Percentiles rank a stretch among this genome's conserved stretches.
phyloP scores from a whole-genome alignment of 768 basidiomycete genomes.

The Russula virescens region DNA sequence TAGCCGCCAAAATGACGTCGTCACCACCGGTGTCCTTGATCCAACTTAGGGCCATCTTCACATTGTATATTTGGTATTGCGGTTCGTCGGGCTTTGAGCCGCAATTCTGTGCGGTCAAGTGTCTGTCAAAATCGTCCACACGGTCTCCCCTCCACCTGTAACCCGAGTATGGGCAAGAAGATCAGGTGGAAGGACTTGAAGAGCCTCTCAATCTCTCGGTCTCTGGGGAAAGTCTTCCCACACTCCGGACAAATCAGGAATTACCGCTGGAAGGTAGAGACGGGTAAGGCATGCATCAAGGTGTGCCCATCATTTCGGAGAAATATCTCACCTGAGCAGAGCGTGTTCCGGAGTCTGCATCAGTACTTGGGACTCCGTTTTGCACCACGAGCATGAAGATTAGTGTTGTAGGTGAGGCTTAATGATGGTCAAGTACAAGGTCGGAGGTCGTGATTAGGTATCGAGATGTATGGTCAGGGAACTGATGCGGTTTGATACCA shows the following conservation, averaged over 20 bases:
- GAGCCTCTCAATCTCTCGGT: background rate
- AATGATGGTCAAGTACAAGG: too few species aligned
- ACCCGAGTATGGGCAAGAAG: background rate
- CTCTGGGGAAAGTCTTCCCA: background rate
- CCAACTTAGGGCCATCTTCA: background rate
- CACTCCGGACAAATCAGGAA: background rate
- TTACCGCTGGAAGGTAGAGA: background rate
- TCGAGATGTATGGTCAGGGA: too few species aligned
- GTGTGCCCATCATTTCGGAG: background rate
- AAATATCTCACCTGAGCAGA: background rate
- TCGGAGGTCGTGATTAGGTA: too few species aligned
- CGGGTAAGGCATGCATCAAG: background rate
- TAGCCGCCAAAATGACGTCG: background rate
- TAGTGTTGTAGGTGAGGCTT: too few species aligned
- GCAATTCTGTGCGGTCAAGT: background rate
- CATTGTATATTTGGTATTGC: background rate
- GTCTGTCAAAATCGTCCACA: background rate
- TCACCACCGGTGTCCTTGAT: background rate
- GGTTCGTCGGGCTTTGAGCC: background rate
- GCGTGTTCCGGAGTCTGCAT: background rate
- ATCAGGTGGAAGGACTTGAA: background rate
- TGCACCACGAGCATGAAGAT: background rate
- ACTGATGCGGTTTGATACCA: background rate
- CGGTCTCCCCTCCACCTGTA: slow-evolving; percentile 1
- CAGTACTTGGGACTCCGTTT: background rate